Base-by-base conservation (phyloP, 345 rosid genomes). In the Hypericum perforatum region DNA sequence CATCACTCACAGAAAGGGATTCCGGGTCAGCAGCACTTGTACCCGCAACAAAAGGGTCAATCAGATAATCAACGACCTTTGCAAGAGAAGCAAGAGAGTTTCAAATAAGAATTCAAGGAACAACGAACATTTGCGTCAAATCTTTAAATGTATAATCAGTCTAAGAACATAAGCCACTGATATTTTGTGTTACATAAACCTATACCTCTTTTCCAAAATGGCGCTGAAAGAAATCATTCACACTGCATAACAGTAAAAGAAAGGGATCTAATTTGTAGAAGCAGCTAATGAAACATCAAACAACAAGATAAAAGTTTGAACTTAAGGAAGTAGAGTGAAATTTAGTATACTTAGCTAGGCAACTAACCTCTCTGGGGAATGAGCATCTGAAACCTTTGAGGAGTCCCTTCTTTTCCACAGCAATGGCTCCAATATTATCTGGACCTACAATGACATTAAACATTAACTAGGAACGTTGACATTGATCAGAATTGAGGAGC, bases 11-110 rank as follows among this genome's bases (percentile, higher is more conserved):
- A 68, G 94, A 87, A 70, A 91, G 92, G 53, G 94, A 80, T 47
- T 86, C 84, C 10, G 96, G 92, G 66, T 91, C 95, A 11, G 60
- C 89, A 61, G 81, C 98, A 71, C 80, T 79, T 61, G 96, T 86
- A 63, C 98, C 96, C 65, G 87, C 96, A 67, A 91, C 80, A 75
- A 91, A 81, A 61, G 98, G 98, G 63, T 91, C 89, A 22, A 91
- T 73, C 52, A 91, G 85, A 76, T 84, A 91, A 76, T 91, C 94
- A 68, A 91, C 96, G 67, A 91, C 91, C 98, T 91, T 59, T 15
- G 47, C 44, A 55, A 60, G 42, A 64, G 22, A 59, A 49, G 56
- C 52, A 54, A 15, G 11, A 45, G 52, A 40, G 53, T 37, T 43
- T 49, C 41, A 57, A 42, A 40, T 13, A 59, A 63, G 49, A 37